Evolutionary conservation across 1,284 basidiomycete species (phyloP), one percentile per base, ranked within the genome.

Genomic region (Somion occarium): DNA sequence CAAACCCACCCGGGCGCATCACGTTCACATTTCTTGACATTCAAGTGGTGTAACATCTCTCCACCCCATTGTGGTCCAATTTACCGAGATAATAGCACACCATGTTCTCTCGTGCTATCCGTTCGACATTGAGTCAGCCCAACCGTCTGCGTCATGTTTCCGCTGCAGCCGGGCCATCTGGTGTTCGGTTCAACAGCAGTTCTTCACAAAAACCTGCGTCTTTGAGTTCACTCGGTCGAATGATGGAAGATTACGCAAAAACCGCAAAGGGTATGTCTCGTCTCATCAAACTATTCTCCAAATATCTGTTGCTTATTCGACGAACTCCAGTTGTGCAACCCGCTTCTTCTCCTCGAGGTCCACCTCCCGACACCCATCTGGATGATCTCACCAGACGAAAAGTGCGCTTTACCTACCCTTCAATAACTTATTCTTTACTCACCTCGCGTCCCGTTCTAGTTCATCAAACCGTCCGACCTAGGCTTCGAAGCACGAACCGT

Each of bases 401-500:
- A 15, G 44, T 47, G n/a, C 49, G 45, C 46, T n/a, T 51, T 3
- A 9, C 11, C 18, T 38, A 7, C 30, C 30, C 30, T 7, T 7
- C 7, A 15, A 7, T 34, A 34, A 34, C 30, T 15, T 34, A 7
- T 34, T 15, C 30, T 15, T 7, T 34, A 34, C 30, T 34, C 30
- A 34, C 30, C 15, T 34, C 15, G 15, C 18, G 20, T 42, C 18
- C 39, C 7, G n/a, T 12, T 19, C 12, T 52, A 72, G 69, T 67
- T 70, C 51, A 44, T 70, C 24, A 59, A 56, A 44, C 69, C 69
- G 2, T 46, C 49, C 18, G 53, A 62, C 47, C 63, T 64, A 46
- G 56, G 52, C 44, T 53, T 50, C 38, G 54, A 61, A 23, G 58
- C 59, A 42, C 45, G 49, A 59, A 70, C 53, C 7, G 53, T 19